phyloP scores from a whole-genome alignment of 75 land plant species.

The Sequoia sempervirens region DNA sequence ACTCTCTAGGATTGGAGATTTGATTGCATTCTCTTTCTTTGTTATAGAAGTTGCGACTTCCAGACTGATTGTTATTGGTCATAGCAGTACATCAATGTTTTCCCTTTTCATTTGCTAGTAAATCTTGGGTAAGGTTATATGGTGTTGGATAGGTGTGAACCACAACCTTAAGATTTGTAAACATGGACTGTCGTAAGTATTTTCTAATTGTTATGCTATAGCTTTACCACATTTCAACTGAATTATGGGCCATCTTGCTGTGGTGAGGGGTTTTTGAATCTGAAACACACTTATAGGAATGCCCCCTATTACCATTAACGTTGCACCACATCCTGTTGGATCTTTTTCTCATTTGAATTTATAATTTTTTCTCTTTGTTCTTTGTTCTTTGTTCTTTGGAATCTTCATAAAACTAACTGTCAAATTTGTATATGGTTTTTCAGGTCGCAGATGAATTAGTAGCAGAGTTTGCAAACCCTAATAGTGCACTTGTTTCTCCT shows the following conservation, averaged over 20 bases:
- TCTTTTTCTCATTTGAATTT: neutral
- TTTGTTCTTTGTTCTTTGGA: neutral
- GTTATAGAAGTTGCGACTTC: neutral
- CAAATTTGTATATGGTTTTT: constrained; percentile 4
- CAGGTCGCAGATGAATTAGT: constrained; percentile 99
- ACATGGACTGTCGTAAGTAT: neutral
- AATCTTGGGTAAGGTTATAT: neutral
- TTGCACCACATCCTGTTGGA: neutral
- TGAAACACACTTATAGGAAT: neutral
- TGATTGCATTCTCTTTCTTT: neutral
- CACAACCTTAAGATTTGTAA: neutral
- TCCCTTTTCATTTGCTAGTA: neutral
- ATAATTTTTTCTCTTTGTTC: neutral
- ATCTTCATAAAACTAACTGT: neutral
- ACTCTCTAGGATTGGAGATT: neutral
- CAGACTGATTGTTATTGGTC: neutral
- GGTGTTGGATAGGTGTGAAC: neutral
- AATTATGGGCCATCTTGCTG: neutral
- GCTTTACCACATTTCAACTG: neutral
- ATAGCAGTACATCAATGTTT: neutral
- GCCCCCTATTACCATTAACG: neutral
- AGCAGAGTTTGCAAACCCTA: constrained; percentile 92
- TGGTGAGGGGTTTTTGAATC: neutral
- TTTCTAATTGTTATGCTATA: neutral
- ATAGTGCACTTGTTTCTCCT: constrained; percentile 59